Percentiles rank a stretch among this genome's conserved stretches.
Conservation (phyloP, 78 protist species). For the Dictyostelium firmibasis region DNA sequence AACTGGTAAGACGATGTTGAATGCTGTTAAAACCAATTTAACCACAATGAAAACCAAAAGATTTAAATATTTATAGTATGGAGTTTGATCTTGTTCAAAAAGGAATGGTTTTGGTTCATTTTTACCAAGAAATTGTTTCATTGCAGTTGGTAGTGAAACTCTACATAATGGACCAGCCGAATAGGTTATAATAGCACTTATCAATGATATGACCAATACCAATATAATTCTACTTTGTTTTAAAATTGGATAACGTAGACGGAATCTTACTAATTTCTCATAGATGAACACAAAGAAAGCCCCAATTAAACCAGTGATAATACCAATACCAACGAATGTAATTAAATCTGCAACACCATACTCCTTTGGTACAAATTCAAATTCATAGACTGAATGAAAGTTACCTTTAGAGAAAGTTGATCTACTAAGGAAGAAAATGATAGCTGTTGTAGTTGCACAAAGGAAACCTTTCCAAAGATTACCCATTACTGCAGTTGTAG, state of each 20-base stretch:
- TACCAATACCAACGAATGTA: slow-evolving; percentile 75
- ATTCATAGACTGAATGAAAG: slow-evolving; percentile 29
- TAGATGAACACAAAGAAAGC: slow-evolving; percentile 73
- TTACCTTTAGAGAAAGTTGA: background rate
- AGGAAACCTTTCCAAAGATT: slow-evolving; percentile 82
- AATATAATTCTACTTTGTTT: slow-evolving; percentile 38
- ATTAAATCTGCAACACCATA: slow-evolving; percentile 41
- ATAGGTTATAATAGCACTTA: slow-evolving; percentile 21
- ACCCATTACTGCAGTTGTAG: slow-evolving; percentile 84
- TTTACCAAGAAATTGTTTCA: slow-evolving; percentile 40
- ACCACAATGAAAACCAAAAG: slow-evolving; percentile 45
- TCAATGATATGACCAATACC: slow-evolving; percentile 9
- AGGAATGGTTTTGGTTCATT: slow-evolving; percentile 23
- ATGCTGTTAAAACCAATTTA: slow-evolving; percentile 62
- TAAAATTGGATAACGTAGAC: slow-evolving; percentile 17
- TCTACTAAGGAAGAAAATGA: slow-evolving; percentile 61
- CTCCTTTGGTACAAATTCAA: slow-evolving; percentile 23
- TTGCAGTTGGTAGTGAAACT: slow-evolving; percentile 14
- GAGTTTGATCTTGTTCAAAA: background rate
- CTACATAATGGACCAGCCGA: slow-evolving; percentile 38
- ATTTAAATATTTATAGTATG: background rate
- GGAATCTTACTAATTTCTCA: slow-evolving; percentile 73
- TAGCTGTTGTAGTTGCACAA: slow-evolving; percentile 71
- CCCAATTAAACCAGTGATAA: slow-evolving; percentile 81
- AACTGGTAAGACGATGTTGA: slow-evolving; percentile 82